Evolutionary conservation across 139 green algal genomes (phyloP).

Genomic region (Micromonas pusilla): DNA sequence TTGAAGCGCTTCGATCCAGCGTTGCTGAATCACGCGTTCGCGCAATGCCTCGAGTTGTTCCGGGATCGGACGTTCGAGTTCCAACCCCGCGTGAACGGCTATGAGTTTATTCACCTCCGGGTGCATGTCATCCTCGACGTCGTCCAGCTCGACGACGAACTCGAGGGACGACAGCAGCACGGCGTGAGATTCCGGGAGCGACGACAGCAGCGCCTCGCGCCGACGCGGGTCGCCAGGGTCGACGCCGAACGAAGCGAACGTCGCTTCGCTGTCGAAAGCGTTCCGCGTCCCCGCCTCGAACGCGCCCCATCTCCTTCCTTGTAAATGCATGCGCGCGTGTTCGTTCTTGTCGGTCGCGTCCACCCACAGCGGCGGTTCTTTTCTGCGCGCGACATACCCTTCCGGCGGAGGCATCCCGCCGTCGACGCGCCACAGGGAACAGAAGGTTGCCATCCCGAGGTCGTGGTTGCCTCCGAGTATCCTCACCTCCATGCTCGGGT

Average conservation of each 20-base stretch:
- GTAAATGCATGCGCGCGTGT: neutral
- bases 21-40: neutral
- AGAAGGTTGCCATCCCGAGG: neutral
- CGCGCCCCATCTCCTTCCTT: neutral
- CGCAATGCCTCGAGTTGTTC: neutral
- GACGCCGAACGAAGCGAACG: neutral
- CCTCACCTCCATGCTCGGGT: neutral
- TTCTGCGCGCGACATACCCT: neutral
- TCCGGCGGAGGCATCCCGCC: too few species aligned
- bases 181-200: neutral
- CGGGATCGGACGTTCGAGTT: neutral
- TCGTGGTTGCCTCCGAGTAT: neutral
- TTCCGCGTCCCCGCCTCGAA: neutral
- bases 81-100: neutral
- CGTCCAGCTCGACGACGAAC: neutral
- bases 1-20: neutral
- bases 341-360: neutral
- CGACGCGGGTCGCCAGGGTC: neutral
- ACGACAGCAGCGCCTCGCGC: neutral
- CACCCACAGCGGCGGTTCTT: neutral
- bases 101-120: neutral
- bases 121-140: neutral
- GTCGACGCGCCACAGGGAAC: neutral
- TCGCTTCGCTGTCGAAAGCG: neutral
- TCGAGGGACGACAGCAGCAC: neutral